Evolutionary conservation across 257 asterid species (phyloP), one percentile per base, ranked within the genome.

Genomic region (Solanum sitiens): DNA sequence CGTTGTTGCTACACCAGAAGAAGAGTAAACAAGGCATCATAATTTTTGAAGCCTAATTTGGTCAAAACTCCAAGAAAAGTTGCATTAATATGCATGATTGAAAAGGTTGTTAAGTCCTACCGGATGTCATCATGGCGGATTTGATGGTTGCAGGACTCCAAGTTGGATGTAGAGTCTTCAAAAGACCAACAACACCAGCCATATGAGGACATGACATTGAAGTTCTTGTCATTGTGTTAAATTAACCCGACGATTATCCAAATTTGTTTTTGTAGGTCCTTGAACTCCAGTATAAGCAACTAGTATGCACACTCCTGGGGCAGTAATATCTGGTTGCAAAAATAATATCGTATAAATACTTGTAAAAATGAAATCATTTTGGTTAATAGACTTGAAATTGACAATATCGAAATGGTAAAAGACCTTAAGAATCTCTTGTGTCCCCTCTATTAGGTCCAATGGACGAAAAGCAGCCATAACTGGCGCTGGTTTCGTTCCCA

Each of bases 71-170:
- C 30, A n/a, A 76, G 83, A 76, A n/a, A n/a, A n/a, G 59, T 6
- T 42, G 61, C 4, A 39, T 68, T 32, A 23, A 18, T 71, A 32
- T 27, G 76, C 76, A 13, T 70, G 32, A 70, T 32, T 10, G 20
- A 37, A 74, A 39, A 18, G 53, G 12, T n/a, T 21, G 25, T 18
- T 15, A 2, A 18, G 39, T 23, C 86, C 89, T 91, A 93, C 98
- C 95, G 2, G 98, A 91, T 70, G 99, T 96, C 86, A 94, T 91
- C 85, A 96, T 94, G 86, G 99, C 98, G 0, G 99, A 96, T 91
- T 89, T 94, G 86, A 96, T 96, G 20, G 98, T 98, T 11, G 98
- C 98, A 5, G 98, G 98, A 89, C 98, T 95, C 99, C 99, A 96
- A 47, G 89, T 86, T 4, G 99, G 99, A 87, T 95, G 91, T 61